These are phyloP conservation scores for Fusarium phyllophilum DNA, from an alignment of 2,329 filamentous ascomycete genomes.

Conservation along the genomic window DNA sequence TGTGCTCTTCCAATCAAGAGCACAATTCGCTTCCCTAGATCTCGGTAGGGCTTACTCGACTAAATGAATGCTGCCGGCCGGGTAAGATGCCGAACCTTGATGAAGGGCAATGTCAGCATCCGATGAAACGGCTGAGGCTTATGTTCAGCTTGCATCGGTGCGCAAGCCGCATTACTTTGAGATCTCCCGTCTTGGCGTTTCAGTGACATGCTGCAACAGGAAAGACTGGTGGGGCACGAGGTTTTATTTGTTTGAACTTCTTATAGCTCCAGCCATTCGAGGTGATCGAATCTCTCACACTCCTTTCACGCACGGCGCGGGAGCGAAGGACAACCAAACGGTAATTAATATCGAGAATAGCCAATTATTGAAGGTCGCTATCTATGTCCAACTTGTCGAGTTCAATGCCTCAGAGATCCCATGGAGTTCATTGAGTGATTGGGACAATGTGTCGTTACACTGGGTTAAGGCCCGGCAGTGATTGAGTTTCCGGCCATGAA, in stretches of 20 bases:
- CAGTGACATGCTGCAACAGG: background rate
- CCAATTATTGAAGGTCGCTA: background rate
- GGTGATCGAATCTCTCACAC: background rate
- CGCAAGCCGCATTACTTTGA: background rate
- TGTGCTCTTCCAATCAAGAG: background rate
- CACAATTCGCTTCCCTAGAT: fast-evolving
- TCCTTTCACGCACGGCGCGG: background rate
- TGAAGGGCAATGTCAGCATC: background rate
- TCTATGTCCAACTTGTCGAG: too few relatives aligned
- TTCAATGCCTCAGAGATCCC: background rate
- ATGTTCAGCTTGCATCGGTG: background rate
- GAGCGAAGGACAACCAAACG: background rate
- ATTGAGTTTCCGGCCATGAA: background rate
- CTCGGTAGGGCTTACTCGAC: background rate
- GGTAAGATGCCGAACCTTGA: background rate
- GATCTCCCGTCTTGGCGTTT: background rate
- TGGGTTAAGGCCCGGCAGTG: too few relatives aligned
- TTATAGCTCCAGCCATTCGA: too few relatives aligned
- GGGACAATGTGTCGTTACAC: background rate
- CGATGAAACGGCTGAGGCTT: background rate
- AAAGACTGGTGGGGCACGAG: background rate
- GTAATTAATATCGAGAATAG: background rate
- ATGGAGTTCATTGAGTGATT: background rate
- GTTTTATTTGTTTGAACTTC: background rate
- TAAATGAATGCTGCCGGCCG: too few relatives aligned